A percentile compares a stretch with the other conserved stretches of the same genome.
Evolutionary conservation across 179 eudicot species (phyloP).

Genomic region (Pouteria campechiana): DNA sequence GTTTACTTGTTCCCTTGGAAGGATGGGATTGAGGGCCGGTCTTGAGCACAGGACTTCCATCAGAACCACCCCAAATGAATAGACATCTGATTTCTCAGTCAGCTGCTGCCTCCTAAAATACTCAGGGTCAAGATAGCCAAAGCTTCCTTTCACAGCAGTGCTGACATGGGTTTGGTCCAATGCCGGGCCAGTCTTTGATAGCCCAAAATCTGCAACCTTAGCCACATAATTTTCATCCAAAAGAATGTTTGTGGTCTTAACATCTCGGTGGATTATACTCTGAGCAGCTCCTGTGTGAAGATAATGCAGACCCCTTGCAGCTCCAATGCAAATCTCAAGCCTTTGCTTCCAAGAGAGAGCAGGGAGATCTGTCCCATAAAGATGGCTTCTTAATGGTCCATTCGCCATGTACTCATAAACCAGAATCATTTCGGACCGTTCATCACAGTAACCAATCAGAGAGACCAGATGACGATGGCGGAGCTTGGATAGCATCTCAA

Average conservation of each 20-base stretch:
- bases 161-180: slow-evolving; percentile 90
- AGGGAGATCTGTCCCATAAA: slow-evolving; percentile 70
- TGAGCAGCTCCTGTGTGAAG: slow-evolving; percentile 91
- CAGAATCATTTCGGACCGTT: slow-evolving; percentile 84
- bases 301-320: slow-evolving; percentile 87
- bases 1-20: slow-evolving; percentile 82
- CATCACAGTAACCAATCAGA: slow-evolving; percentile 84
- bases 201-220: slow-evolving; percentile 90
- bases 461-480: slow-evolving; percentile 91
- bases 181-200: slow-evolving; percentile 74
- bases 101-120: slow-evolving; percentile 84
- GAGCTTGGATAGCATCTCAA: slow-evolving; percentile 85
- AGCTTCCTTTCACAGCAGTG: slow-evolving; percentile 91
- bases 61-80: slow-evolving; percentile 84
- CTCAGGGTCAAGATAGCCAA: slow-evolving; percentile 90
- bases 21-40: slow-evolving; percentile 81
- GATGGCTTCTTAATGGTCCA: slow-evolving; percentile 90
- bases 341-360: slow-evolving; percentile 78
- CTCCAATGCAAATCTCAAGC: slow-evolving; percentile 88
- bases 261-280: slow-evolving; percentile 83
- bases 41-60: slow-evolving; percentile 89
- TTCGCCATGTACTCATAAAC: slow-evolving; percentile 93
- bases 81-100: slow-evolving; percentile 90
- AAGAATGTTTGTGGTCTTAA: slow-evolving; percentile 82
- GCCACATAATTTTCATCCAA: slow-evolving; percentile 75